A percentile compares a stretch with the other conserved stretches of the same genome.
Evolutionary conservation across 768 basidiomycete genomes (phyloP).

Genomic region (Dictyophora rubrovolvata): DNA sequence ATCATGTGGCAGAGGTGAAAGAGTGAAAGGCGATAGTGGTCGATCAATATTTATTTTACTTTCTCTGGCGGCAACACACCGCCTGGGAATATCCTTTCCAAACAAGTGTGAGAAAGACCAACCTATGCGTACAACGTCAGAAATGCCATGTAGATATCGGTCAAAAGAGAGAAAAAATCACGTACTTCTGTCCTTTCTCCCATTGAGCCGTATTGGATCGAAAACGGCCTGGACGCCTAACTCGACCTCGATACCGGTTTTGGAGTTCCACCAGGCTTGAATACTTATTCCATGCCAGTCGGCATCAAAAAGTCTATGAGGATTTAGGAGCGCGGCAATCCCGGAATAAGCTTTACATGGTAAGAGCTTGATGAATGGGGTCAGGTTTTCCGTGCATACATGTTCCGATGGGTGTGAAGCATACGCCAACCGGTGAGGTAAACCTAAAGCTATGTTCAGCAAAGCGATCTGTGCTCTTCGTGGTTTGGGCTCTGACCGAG

Average conservation of each 20-base stretch:
- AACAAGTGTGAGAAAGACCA: slow-evolving; percentile 68
- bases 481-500: slow-evolving; percentile 14
- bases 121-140: slow-evolving; percentile 30
- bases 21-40: slow-evolving; percentile 32
- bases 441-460: slow-evolving; percentile 26
- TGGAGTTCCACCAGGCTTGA: slow-evolving; percentile 55
- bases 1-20: slow-evolving; percentile 42
- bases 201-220: slow-evolving; percentile 56
- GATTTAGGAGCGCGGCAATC: slow-evolving; percentile 71
- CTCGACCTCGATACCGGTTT: slow-evolving; percentile 44
- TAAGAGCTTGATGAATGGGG: slow-evolving; percentile 88
- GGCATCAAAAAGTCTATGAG: slow-evolving; percentile 78
- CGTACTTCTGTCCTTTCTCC: slow-evolving; percentile 47
- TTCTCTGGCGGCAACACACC: slow-evolving; percentile 61
- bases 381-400: slow-evolving; percentile 97
- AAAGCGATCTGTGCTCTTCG: slow-evolving; percentile 25
- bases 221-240: slow-evolving; percentile 68
- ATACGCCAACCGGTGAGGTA: slow-evolving; percentile 41
- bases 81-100: slow-evolving; percentile 46
- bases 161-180: slow-evolving; percentile 7
- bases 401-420: slow-evolving; percentile 72
- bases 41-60: slow-evolving; percentile 44
- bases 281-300: slow-evolving; percentile 87
- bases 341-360: slow-evolving; percentile 89
- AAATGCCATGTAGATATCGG: too few relatives aligned